phyloP scores from a whole-genome alignment of 352 stramenopile species.

The Aphanomyces cochlioides region DNA sequence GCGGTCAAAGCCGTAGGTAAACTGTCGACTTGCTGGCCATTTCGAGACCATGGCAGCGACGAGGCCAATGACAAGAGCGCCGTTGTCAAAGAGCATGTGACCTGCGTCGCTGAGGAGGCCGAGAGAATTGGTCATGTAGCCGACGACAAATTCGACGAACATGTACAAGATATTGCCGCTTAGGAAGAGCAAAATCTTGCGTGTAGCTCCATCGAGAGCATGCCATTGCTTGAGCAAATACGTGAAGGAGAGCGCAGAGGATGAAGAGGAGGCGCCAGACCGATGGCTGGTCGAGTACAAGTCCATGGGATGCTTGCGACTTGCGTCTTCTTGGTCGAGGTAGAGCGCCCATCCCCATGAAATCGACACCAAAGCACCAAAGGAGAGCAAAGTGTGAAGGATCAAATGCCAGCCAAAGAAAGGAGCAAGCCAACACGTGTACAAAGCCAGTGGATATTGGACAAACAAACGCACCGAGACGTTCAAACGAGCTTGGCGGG shows the following conservation, averaged over 20 bases:
- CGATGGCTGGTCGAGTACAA: not conserved
- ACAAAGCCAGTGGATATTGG: slow-evolving; percentile 17
- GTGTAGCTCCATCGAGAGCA: slow-evolving; percentile 29
- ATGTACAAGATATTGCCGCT: slow-evolving; percentile 82
- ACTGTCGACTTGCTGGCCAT: slow-evolving; percentile 60
- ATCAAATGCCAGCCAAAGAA: not conserved
- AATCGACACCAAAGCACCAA: slow-evolving; percentile 13
- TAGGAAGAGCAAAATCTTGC: slow-evolving; percentile 78
- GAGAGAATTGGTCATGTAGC: slow-evolving; percentile 80
- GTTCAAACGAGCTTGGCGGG: slow-evolving; percentile 7
- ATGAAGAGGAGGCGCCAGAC: not conserved
- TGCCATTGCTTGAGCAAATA: not conserved
- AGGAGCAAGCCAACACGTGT: not conserved
- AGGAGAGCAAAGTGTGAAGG: slow-evolving; percentile 19
- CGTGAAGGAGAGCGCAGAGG: not conserved
- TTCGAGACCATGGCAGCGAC: slow-evolving; percentile 78
- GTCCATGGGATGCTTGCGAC: not conserved
- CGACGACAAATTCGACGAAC: slow-evolving; percentile 81
- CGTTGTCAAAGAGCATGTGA: slow-evolving; percentile 89
- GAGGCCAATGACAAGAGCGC: slow-evolving; percentile 78
- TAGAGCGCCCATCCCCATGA: slow-evolving; percentile 14
- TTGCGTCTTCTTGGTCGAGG: not conserved
- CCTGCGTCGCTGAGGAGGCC: slow-evolving; percentile 82
- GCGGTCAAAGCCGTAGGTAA: slow-evolving; percentile 83
- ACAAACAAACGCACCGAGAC: slow-evolving; percentile 1